Conservation (phyloP, 805 yeast species). For the Wickerhamiella alocasiicola region DNA sequence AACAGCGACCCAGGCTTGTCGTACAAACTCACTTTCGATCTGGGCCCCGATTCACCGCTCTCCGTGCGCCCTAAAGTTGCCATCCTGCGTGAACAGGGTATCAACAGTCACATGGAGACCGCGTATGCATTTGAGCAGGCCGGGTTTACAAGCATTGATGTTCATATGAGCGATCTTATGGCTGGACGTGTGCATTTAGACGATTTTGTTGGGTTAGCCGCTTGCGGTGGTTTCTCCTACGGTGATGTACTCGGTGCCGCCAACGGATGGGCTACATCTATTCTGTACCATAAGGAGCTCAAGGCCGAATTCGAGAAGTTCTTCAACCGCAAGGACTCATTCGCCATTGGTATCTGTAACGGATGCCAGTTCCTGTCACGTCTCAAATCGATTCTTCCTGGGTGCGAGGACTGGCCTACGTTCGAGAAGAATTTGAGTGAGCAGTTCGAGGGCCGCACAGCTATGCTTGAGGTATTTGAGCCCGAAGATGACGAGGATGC, state of each 20-base stretch:
- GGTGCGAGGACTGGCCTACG: constrained; percentile 89
- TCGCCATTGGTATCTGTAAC: constrained; percentile 96
- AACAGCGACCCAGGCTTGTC: constrained; percentile 82
- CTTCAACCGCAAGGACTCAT: constrained; percentile 83
- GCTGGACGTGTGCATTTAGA: constrained; percentile 52
- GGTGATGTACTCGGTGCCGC: constrained; percentile 99
- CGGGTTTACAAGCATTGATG: constrained; percentile 88
- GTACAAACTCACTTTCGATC: constrained; percentile 63
- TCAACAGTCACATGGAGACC: constrained; percentile 96
- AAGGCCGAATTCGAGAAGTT: constrained; percentile 65
- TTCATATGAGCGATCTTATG: constrained; percentile 89
- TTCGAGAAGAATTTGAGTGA: constrained; percentile 85
- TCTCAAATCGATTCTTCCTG: constrained; percentile 78
- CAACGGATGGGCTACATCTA: constrained; percentile 98
- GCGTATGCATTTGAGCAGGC: constrained; percentile 94
- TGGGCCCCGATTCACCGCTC: constrained; percentile 21
- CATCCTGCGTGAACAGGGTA: constrained; percentile 95
- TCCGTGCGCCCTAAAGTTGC: constrained; percentile 72
- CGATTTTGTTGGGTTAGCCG: constrained; percentile 85
- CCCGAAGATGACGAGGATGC: constrained; percentile 33
- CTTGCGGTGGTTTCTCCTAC: constrained; percentile 98
- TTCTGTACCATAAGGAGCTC: constrained; percentile 66
- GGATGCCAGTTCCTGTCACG: constrained; percentile 95
- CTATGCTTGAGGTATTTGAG: constrained; percentile 62
- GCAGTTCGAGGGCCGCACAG: constrained; percentile 92